Evolutionary conservation across 192 early-diverging fungal species (phyloP).

Genomic region (Coemansia sp.): DNA sequence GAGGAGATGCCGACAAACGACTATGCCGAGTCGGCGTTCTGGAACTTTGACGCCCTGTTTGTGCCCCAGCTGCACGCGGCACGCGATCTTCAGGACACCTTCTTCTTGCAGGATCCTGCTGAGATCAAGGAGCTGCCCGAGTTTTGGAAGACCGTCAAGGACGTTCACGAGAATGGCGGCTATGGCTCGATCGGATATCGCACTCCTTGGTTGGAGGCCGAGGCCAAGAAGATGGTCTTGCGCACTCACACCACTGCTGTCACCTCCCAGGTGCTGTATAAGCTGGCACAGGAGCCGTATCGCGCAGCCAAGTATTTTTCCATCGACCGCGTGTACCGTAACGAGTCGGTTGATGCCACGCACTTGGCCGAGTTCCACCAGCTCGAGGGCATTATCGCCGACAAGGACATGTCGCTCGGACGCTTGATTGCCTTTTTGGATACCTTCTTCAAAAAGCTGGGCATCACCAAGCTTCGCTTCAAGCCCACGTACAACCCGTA

Average conservation of each 20-base stretch:
- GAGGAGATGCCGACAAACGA: slow-evolving; percentile 98
- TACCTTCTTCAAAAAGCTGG: slow-evolving; percentile 98
- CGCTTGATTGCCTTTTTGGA: slow-evolving; percentile 97
- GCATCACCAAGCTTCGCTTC: slow-evolving; percentile 90
- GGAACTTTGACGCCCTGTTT: slow-evolving; percentile 99
- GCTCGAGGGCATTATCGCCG: slow-evolving; percentile 98
- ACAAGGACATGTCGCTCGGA: slow-evolving; percentile 91
- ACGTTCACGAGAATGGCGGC: slow-evolving; percentile 92
- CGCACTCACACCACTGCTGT: slow-evolving; percentile 98
- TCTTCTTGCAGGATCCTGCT: slow-evolving; percentile 70
- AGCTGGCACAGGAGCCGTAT: slow-evolving; percentile 90
- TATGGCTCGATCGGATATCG: slow-evolving; percentile 96
- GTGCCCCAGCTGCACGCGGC: slow-evolving; percentile 99
- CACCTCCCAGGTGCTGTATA: slow-evolving; percentile 89
- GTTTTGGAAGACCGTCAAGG: slow-evolving; percentile 90
- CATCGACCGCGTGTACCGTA: slow-evolving; percentile 98
- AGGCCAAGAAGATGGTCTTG: slow-evolving; percentile 91
- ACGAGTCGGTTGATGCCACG: slow-evolving; percentile 96
- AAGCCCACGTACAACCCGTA: slow-evolving; percentile 99
- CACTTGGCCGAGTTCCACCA: slow-evolving; percentile 99
- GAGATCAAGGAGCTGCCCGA: slow-evolving; percentile 77
- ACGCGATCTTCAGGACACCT: slow-evolving; percentile 84
- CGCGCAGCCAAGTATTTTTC: slow-evolving; percentile 98
- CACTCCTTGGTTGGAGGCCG: slow-evolving; percentile 89
- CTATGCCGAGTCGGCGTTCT: slow-evolving; percentile 98